Conservation (phyloP, 768 basidiomycete genomes). For the Pleurotus salmoneostramineus region DNA sequence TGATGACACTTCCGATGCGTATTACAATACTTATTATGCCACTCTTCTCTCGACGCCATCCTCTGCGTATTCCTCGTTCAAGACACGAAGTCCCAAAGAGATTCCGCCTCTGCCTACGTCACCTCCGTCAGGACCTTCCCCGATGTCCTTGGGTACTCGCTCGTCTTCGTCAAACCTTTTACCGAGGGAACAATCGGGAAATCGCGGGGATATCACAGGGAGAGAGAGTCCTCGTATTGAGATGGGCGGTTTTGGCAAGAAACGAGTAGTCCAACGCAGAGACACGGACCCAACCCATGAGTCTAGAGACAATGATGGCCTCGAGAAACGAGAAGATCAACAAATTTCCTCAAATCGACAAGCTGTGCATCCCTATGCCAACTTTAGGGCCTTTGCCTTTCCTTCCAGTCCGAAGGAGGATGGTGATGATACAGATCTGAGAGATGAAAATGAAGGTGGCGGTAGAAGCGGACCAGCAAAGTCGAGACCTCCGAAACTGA, state of each 20-base stretch:
- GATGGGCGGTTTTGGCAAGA: constrained; percentile 4
- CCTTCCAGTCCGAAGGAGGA: neutral
- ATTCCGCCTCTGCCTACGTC: constrained; percentile 5
- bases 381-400: constrained; percentile 1
- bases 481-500: constrained; percentile 4
- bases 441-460: neutral
- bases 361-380: constrained; percentile 8
- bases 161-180: too few species aligned
- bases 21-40: constrained; percentile 50
- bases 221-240: neutral
- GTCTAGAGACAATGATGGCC: neutral
- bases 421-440: constrained; percentile 1
- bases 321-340: neutral
- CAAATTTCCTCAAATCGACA: neutral
- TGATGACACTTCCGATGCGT: constrained; percentile 32
- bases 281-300: too few species aligned
- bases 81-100: neutral
- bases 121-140: too few species aligned
- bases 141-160: too few species aligned
- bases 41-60: constrained; percentile 22
- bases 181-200: too few species aligned
- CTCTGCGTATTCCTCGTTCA: neutral
- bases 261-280: neutral
- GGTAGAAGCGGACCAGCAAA: neutral
- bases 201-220: neutral